These are phyloP conservation scores for Cnidoscolus chayamansa DNA, from an alignment of 441 rosid species.

Conservation along the genomic window DNA sequence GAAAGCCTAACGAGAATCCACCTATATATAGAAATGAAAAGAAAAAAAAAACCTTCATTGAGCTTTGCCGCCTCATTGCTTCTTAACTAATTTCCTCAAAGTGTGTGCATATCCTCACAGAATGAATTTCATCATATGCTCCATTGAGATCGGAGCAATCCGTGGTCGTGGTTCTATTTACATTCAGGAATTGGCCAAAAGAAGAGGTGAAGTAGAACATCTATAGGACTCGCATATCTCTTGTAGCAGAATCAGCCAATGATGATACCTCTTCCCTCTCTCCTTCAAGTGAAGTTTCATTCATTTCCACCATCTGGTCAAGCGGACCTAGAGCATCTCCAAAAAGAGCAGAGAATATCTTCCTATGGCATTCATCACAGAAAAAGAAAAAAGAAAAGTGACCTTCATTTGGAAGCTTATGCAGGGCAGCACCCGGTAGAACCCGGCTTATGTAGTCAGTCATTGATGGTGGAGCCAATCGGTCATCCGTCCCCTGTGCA, in stretches of 20 bases:
- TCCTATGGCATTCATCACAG: conserved; percentile 79
- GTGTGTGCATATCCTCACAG: conserved; percentile 18
- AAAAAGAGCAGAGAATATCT: conserved; percentile 60
- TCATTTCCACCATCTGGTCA: conserved; percentile 29
- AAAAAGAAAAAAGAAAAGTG: conserved; percentile 74
- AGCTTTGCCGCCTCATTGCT: conserved; percentile 23
- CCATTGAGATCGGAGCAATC: conserved; percentile 29
- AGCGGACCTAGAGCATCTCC: conserved; percentile 71
- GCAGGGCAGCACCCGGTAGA: conserved; percentile 59
- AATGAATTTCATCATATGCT: conserved; percentile 25
- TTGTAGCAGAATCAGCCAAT: conserved; percentile 16
- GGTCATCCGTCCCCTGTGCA: conserved; percentile 82
- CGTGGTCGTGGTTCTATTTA: conserved; percentile 43
- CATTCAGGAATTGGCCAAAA: conserved; percentile 20
- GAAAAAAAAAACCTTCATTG: conserved; percentile 2
- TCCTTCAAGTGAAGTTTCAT: conserved; percentile 20
- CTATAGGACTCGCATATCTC: conserved; percentile 15
- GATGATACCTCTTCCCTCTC: conserved; percentile 16
- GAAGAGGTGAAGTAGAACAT: neutral
- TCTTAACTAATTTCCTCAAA: conserved; percentile 14
- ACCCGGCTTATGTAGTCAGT: conserved; percentile 63
- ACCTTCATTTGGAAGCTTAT: conserved; percentile 73
- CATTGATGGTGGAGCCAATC: conserved; percentile 65
- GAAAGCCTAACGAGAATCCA: neutral
- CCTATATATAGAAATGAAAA: neutral